phyloP scores from a whole-genome alignment of 345 rosid species.

The Garcia nutans region DNA sequence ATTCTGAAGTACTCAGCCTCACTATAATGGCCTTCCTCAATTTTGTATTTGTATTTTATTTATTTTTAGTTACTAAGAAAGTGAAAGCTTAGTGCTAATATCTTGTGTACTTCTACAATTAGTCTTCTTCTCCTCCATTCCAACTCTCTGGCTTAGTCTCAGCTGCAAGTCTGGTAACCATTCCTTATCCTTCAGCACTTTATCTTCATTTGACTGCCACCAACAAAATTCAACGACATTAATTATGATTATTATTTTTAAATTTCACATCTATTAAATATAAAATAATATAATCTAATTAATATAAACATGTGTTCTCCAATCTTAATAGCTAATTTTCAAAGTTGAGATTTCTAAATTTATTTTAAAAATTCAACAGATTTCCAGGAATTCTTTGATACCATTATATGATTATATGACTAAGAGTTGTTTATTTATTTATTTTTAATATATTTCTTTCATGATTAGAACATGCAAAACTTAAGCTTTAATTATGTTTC shows the following conservation, averaged over 20 bases:
- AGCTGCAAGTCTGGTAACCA: conserved; percentile 43
- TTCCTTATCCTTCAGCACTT: conserved; percentile 27
- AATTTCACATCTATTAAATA: too few relatives aligned
- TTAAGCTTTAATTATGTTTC: too few relatives aligned
- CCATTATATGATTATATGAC: too few relatives aligned
- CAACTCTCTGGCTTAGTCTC: conserved; percentile 41
- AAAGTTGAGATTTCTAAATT: too few relatives aligned
- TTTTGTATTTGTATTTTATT: not conserved
- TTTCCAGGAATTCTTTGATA: not conserved
- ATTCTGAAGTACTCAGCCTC: conserved; percentile 31
- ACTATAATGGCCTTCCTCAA: not conserved
- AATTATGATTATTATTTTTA: too few relatives aligned
- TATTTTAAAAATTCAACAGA: too few relatives aligned
- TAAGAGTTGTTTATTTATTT: too few relatives aligned
- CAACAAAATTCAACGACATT: not conserved
- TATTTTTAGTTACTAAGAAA: conserved; percentile 28
- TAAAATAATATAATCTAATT: too few relatives aligned
- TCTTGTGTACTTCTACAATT: conserved; percentile 29
- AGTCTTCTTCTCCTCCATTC: conserved; percentile 24
- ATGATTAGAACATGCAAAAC: too few relatives aligned
- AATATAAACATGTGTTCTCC: too few relatives aligned
- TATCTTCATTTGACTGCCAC: conserved; percentile 35
- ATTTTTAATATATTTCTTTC: too few relatives aligned
- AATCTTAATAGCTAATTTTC: too few relatives aligned
- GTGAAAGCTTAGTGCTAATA: conserved; percentile 47